These are phyloP conservation scores for Aspergillus puulaauensis DNA, from an alignment of 2,329 filamentous ascomycete species.

Conservation along the genomic window DNA sequence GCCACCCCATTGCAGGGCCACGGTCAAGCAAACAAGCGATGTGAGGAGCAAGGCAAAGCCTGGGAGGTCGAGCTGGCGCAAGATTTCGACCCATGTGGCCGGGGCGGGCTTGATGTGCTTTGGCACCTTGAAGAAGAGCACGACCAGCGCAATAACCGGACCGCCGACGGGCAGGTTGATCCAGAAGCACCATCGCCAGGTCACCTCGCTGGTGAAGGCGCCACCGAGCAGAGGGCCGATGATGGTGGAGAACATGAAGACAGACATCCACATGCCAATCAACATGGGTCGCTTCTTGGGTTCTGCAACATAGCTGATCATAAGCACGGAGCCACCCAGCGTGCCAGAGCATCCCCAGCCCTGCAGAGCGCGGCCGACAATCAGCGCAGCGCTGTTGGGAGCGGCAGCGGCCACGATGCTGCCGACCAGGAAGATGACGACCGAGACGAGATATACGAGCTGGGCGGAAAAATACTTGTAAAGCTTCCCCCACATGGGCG, in stretches of 20 bases:
- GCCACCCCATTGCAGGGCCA: too few relatives aligned
- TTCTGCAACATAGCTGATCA: neutral
- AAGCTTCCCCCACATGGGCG: neutral
- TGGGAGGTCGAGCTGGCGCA: too few relatives aligned
- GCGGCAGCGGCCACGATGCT: neutral
- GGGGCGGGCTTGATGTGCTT: neutral
- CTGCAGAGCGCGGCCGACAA: neutral
- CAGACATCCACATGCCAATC: neutral
- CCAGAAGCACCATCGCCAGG: slow-evolving; percentile 51
- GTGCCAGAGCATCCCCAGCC: neutral
- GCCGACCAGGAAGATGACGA: neutral
- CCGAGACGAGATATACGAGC: neutral
- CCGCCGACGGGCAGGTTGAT: slow-evolving; percentile 56
- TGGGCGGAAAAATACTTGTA: neutral
- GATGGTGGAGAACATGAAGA: neutral
- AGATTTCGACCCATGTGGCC: neutral
- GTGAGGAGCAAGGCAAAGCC: too few relatives aligned
- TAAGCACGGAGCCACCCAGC: neutral
- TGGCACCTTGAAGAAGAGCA: slow-evolving; percentile 23
- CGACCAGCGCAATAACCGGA: slow-evolving; percentile 41
- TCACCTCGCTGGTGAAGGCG: slow-evolving; percentile 17
- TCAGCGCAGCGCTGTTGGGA: neutral
- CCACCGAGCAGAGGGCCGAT: slow-evolving; percentile 11
- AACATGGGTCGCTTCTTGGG: neutral
- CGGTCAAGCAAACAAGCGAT: too few relatives aligned